phyloP scores from a whole-genome alignment of 1,284 basidiomycete species.

The Puccinia horiana region DNA sequence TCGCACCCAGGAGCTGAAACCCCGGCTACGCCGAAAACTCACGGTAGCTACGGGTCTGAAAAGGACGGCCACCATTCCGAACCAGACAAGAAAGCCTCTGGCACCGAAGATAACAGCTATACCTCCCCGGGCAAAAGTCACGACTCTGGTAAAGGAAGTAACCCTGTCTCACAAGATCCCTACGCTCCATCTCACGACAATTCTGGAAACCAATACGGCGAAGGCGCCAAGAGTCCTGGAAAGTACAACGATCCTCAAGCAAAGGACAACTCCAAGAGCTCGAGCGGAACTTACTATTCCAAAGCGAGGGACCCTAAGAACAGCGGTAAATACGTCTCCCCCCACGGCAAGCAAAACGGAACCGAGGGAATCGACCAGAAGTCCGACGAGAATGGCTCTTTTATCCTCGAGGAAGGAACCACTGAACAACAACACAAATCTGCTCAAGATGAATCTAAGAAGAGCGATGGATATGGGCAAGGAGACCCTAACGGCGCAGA shows the following conservation, averaged over 20 bases:
- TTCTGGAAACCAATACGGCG: neutral
- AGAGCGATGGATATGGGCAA: neutral
- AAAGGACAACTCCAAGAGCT: neutral
- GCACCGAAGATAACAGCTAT: neutral
- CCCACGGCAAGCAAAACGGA: neutral
- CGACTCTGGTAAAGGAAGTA: neutral
- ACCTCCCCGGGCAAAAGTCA: neutral
- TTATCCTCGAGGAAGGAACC: constrained; percentile 1
- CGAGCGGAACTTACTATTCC: neutral
- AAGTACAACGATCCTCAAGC: neutral
- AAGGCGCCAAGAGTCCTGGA: neutral
- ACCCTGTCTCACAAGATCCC: neutral
- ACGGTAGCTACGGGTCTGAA: neutral
- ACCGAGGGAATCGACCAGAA: neutral
- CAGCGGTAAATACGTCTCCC: neutral
- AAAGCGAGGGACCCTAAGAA: neutral
- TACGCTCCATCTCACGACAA: neutral
- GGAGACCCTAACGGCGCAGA: neutral
- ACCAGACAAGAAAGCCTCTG: neutral
- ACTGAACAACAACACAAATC: constrained; percentile 17
- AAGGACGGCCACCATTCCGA: neutral
- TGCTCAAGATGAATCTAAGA: constrained; percentile 1
- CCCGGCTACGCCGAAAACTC: neutral
- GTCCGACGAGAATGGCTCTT: neutral
- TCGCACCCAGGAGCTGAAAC: neutral